These are phyloP conservation scores for Neurospora discreta DNA, from an alignment of 495 filamentous ascomycete genomes.

Conservation along the genomic window DNA sequence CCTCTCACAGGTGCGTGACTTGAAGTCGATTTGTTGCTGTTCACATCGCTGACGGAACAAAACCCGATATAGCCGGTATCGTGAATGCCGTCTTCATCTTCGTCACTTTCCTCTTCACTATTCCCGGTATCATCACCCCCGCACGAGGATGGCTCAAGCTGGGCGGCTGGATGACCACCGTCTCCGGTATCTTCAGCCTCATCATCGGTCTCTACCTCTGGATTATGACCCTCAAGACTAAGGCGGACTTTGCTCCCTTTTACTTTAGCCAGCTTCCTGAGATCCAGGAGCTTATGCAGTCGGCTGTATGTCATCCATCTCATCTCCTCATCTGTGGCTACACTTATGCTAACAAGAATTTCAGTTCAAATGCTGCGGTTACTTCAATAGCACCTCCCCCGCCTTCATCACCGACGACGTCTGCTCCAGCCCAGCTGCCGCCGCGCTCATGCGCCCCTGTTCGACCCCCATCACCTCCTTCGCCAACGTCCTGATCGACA, in stretches of 20 bases:
- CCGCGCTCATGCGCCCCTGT: conserved; percentile 56
- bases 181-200: conserved; percentile 53
- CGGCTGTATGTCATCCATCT: conserved; percentile 36
- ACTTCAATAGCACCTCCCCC: conserved; percentile 52
- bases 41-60: conserved; percentile 15
- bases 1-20: conserved; percentile 44
- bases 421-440: conserved; percentile 51
- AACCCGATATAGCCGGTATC: conserved; percentile 40
- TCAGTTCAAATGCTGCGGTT: conserved; percentile 68
- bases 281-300: conserved; percentile 53
- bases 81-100: conserved; percentile 54
- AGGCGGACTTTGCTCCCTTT: conserved; percentile 40
- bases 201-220: conserved; percentile 55
- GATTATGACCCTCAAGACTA: conserved; percentile 56
- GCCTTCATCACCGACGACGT: conserved; percentile 48
- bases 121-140: conserved; percentile 49
- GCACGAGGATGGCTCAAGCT: conserved; percentile 48
- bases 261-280: conserved; percentile 42
- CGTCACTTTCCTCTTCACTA: conserved; percentile 41
- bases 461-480: conserved; percentile 49
- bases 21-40: background rate
- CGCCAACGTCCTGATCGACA: conserved; percentile 55
- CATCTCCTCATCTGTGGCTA: background rate
- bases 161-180: conserved; percentile 46
- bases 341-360: conserved; percentile 11